These are phyloP conservation scores for Cryptococcus hybrid DNA, from an alignment of 1,284 basidiomycete species.

Conservation along the genomic window DNA sequence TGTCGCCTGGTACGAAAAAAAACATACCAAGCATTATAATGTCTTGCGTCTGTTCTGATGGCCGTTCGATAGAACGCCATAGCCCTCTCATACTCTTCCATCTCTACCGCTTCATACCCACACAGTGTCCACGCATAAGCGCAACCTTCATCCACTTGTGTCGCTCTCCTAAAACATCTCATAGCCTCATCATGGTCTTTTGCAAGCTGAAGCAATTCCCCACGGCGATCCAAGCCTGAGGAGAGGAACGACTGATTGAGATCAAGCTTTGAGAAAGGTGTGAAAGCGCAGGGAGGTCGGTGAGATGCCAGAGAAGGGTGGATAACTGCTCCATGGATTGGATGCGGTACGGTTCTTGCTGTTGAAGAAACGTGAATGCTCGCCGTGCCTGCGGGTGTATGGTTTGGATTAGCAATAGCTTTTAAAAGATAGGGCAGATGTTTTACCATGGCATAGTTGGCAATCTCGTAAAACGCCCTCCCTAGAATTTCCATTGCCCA, in stretches of 20 bases:
- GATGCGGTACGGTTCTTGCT: conserved; percentile 77
- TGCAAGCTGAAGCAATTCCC: conserved; percentile 90
- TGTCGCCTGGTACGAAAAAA: not conserved
- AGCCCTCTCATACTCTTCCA: conserved; percentile 88
- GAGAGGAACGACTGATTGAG: conserved; percentile 70
- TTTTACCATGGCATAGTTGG: conserved; percentile 78
- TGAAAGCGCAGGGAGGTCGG: conserved; percentile 74
- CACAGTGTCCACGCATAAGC: conserved; percentile 91
- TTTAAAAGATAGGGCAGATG: not conserved
- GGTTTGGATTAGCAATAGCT: not conserved
- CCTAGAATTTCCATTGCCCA: conserved; percentile 78
- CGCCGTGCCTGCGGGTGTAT: conserved; percentile 63
- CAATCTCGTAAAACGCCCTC: conserved; percentile 79
- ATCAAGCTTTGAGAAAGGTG: conserved; percentile 87
- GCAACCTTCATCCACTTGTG: conserved; percentile 75
- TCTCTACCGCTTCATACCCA: conserved; percentile 84
- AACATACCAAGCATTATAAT: conserved; percentile 90
- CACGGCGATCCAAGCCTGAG: conserved; percentile 92
- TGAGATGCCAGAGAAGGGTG: conserved; percentile 88
- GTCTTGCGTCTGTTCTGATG: conserved; percentile 77
- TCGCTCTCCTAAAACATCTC: conserved; percentile 85
- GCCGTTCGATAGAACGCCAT: conserved; percentile 86
- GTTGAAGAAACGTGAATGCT: conserved; percentile 74
- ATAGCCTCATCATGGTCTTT: conserved; percentile 84
- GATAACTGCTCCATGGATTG: conserved; percentile 93